A percentile compares a stretch with the other conserved stretches of the same genome.
phyloP scores from a whole-genome alignment of 2,329 filamentous ascomycete species.

The Tolypocladium ovalisporum region DNA sequence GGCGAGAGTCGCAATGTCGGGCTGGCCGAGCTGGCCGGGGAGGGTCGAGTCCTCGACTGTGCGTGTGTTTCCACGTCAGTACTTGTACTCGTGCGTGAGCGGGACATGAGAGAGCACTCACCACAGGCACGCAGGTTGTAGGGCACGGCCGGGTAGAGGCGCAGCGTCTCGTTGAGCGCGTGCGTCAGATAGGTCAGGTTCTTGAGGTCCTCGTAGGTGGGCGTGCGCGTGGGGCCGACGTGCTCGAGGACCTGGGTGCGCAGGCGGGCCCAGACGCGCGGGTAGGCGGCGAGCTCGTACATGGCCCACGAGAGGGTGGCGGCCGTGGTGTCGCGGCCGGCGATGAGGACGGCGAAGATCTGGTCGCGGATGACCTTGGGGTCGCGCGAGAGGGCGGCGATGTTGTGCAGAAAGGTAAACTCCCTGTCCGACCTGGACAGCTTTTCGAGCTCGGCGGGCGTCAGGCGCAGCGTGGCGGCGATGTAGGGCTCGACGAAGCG shows the following conservation, averaged over 20 bases:
- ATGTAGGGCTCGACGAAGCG: constrained; percentile 71
- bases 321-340: constrained; percentile 81
- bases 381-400: constrained; percentile 69
- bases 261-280: constrained; percentile 56
- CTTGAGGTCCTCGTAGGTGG: constrained; percentile 74
- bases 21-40: constrained; percentile 53
- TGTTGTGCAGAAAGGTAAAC: constrained; percentile 80
- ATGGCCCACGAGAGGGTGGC: constrained; percentile 70
- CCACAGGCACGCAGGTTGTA: constrained; percentile 54
- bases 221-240: constrained; percentile 51
- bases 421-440: constrained; percentile 54
- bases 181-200: constrained; percentile 72
- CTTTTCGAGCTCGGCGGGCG: constrained; percentile 59
- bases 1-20: constrained; percentile 51
- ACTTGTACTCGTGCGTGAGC: no score
- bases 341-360: constrained; percentile 70
- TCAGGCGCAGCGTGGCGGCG: constrained; percentile 57
- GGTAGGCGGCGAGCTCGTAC: constrained; percentile 68
- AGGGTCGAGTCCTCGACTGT: constrained; percentile 64
- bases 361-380: constrained; percentile 70
- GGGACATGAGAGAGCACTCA: not conserved
- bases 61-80: constrained; percentile 17
- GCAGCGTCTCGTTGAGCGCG: constrained; percentile 65
- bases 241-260: constrained; percentile 58
- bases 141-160: constrained; percentile 68